Evolutionary conservation across 2,329 filamentous ascomycete species (phyloP).

Genomic region (Tolypocladium tundrense): DNA sequence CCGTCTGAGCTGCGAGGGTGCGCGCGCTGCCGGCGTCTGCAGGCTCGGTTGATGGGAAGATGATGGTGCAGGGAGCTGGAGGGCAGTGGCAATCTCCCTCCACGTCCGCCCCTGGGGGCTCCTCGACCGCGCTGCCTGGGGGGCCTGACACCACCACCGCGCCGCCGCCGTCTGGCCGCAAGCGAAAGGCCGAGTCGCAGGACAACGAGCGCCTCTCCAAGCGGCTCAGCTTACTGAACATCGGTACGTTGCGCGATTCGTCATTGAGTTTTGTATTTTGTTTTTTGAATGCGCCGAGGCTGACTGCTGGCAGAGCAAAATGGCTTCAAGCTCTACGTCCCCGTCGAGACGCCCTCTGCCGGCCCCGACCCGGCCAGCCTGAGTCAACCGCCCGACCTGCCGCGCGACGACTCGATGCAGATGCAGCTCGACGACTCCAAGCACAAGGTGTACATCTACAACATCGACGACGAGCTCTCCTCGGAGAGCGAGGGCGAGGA

Average conservation of each 20-base stretch:
- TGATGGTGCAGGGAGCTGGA: constrained; percentile 23
- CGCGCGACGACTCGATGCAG: constrained; percentile 28
- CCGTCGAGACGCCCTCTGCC: constrained; percentile 40
- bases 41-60: constrained; percentile 6
- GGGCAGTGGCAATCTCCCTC: constrained; percentile 13
- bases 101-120: not conserved
- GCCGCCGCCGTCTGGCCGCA: constrained; percentile 23
- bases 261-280: not conserved
- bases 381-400: constrained; percentile 4
- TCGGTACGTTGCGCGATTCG: constrained; percentile 47
- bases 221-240: constrained; percentile 68
- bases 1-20: not conserved
- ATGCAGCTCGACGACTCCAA: constrained; percentile 86
- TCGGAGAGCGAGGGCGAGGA: constrained; percentile 33
- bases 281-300: not conserved
- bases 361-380: constrained; percentile 1
- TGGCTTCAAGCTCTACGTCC: constrained; percentile 55
- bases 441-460: constrained; percentile 82
- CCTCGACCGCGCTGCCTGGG: not conserved
- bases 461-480: constrained; percentile 79
- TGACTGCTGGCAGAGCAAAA: constrained; percentile 39
- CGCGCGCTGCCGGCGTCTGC: not conserved
- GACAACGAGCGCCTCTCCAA: constrained; percentile 72
- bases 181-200: constrained; percentile 50
- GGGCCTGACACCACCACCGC: constrained; percentile 8